These are phyloP conservation scores for Trichosporon inkin DNA, from an alignment of 1,284 basidiomycete genomes.

Conservation along the genomic window DNA sequence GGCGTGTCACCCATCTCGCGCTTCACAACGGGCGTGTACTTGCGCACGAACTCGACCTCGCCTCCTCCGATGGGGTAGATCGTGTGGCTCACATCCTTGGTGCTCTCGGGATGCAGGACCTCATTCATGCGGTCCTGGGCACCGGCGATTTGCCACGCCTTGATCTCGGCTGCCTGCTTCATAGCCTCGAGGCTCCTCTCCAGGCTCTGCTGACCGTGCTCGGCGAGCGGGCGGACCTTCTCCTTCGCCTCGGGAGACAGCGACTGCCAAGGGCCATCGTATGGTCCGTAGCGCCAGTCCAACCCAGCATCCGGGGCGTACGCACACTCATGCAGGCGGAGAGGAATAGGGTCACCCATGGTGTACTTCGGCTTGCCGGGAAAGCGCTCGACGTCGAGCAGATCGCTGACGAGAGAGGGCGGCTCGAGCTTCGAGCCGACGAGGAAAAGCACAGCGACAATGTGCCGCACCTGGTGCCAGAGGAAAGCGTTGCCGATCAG, in stretches of 20 bases:
- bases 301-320: constrained; percentile 63
- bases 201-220: constrained; percentile 33
- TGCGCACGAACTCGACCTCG: constrained; percentile 58
- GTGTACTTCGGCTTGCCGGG: constrained; percentile 83
- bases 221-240: constrained; percentile 22
- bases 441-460: constrained; percentile 87
- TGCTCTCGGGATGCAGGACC: background rate
- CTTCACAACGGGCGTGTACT: constrained; percentile 64
- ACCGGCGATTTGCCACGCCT: constrained; percentile 60
- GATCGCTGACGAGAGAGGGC: constrained; percentile 64
- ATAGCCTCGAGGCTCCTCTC: constrained; percentile 36
- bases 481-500: constrained; percentile 85
- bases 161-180: constrained; percentile 46
- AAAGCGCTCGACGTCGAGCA: constrained; percentile 61
- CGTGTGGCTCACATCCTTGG: background rate
- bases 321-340: constrained; percentile 88
- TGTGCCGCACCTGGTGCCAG: constrained; percentile 96
- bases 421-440: constrained; percentile 77
- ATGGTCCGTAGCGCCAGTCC: constrained; percentile 67
- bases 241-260: constrained; percentile 15
- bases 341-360: constrained; percentile 85
- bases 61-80: constrained; percentile 71
- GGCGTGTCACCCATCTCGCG: constrained; percentile 66
- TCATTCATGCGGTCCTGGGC: constrained; percentile 23
- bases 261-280: constrained; percentile 41